Percentiles rank a stretch among this genome's conserved stretches.
Evolutionary conservation across 495 filamentous ascomycete species (phyloP).

Genomic region (Aspergillus asperescens): DNA sequence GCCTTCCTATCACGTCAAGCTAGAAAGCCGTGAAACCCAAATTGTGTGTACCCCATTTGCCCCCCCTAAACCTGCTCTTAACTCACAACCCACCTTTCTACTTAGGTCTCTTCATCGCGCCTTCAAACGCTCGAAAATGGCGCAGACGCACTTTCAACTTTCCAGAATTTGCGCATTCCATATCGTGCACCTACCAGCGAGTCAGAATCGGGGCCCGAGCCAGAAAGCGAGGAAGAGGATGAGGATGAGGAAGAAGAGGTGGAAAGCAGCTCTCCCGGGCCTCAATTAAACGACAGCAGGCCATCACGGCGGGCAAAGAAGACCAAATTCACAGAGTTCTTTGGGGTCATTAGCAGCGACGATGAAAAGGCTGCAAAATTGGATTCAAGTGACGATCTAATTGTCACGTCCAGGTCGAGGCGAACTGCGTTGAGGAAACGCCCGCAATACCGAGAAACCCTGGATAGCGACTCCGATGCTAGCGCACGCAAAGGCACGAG

Average conservation of each 20-base stretch:
- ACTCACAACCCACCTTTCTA: slow-evolving; percentile 1
- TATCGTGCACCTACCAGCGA: background rate
- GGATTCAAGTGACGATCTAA: slow-evolving; percentile 25
- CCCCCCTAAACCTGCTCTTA: background rate
- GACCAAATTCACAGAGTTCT: slow-evolving; percentile 19
- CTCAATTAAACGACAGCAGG: background rate
- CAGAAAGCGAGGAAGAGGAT: background rate
- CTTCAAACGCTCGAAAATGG: slow-evolving; percentile 34
- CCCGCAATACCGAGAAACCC: slow-evolving; percentile 5
- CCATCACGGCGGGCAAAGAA: slow-evolving; percentile 14
- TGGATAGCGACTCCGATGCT: slow-evolving; percentile 16
- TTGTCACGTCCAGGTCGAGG: slow-evolving; percentile 21
- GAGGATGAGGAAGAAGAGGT: background rate
- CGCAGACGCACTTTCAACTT: slow-evolving; percentile 26
- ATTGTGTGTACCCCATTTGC: slow-evolving; percentile 30
- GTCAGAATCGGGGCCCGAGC: no score
- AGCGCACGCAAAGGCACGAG: slow-evolving; percentile 15
- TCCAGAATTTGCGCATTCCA: slow-evolving; percentile 12
- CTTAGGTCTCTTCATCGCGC: slow-evolving; percentile 24
- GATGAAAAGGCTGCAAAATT: slow-evolving; percentile 9
- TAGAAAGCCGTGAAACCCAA: slow-evolving; percentile 42
- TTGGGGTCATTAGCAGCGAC: slow-evolving; percentile 15
- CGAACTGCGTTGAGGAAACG: slow-evolving; percentile 36
- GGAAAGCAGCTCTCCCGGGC: slow-evolving; percentile 7
- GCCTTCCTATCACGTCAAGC: slow-evolving; percentile 40